Conservation (phyloP, 176 grass and related monocot genomes). For the Cenchrus americanus region DNA sequence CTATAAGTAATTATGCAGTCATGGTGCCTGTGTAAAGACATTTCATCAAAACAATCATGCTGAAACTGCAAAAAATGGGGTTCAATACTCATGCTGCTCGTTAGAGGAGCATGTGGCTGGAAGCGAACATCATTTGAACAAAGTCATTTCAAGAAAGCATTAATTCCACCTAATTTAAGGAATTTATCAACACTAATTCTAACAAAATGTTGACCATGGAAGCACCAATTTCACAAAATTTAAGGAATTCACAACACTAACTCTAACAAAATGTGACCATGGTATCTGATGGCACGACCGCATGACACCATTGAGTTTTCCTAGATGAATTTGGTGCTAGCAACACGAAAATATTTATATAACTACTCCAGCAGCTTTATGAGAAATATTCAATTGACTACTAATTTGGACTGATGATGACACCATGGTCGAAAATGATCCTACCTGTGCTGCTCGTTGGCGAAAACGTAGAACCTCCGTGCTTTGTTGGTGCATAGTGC, state of each 20-base stretch:
- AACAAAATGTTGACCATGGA: not conserved
- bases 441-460: conserved; percentile 88
- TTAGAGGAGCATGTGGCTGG: not conserved
- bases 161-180: not conserved
- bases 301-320: not conserved
- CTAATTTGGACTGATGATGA: conserved; percentile 1
- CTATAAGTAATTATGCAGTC: not conserved
- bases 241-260: not conserved
- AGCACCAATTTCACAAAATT: not conserved
- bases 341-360: not conserved
- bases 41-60: not conserved
- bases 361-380: not conserved
- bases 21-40: not conserved
- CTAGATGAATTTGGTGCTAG: not conserved
- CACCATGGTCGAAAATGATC: not conserved
- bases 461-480: conserved; percentile 88
- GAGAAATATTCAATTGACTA: not conserved
- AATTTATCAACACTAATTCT: not conserved
- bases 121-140: not conserved
- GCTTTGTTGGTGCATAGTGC: conserved; percentile 76
- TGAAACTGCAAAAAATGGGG: conserved; percentile 10
- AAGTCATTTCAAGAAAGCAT: not conserved
- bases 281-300: too few relatives aligned
- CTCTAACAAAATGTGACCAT: not conserved
- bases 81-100: not conserved